Evolutionary conservation across 1,284 basidiomycete genomes (phyloP).

Genomic region (Schizopora paradoxa): DNA sequence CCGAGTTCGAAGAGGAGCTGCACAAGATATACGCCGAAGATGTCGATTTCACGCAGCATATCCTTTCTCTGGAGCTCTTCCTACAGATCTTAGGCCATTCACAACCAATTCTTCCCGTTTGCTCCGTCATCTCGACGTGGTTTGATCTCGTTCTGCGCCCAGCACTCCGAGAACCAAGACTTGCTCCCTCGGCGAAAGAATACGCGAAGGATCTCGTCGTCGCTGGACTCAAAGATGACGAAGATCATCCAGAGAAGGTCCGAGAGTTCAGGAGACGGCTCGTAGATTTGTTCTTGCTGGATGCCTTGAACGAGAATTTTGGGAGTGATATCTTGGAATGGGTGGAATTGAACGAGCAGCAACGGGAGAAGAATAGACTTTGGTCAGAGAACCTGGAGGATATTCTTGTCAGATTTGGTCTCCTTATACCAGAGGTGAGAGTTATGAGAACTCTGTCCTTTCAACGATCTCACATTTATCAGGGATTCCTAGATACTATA

Average conservation of each 20-base stretch:
- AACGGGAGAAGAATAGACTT: conserved; percentile 49
- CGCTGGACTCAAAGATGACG: conserved; percentile 48
- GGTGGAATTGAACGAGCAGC: conserved; percentile 54
- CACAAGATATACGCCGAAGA: conserved; percentile 56
- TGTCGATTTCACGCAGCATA: conserved; percentile 60
- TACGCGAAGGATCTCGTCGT: conserved; percentile 71
- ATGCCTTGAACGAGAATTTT: conserved; percentile 68
- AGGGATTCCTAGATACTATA: conserved; percentile 49
- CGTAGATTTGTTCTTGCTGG: conserved; percentile 68
- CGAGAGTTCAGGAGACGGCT: conserved; percentile 59
- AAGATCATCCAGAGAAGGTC: conserved; percentile 46
- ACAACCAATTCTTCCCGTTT: conserved; percentile 50
- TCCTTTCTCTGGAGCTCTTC: conserved; percentile 52
- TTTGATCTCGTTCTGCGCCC: conserved; percentile 73
- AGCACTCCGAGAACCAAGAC: conserved; percentile 63
- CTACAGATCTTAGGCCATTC: conserved; percentile 61
- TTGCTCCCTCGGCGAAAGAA: conserved; percentile 50
- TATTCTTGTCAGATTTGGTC: conserved; percentile 57
- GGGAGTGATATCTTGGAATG: conserved; percentile 68
- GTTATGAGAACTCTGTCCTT: background rate
- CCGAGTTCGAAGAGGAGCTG: conserved; percentile 59
- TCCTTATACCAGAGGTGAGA: conserved; percentile 56
- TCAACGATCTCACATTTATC: conserved; percentile 14
- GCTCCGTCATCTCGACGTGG: conserved; percentile 68
- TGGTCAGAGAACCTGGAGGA: conserved; percentile 79